Evolutionary conservation across 495 filamentous ascomycete species (phyloP), one percentile per base, ranked within the genome.

Genomic region (Talaromyces adpressus): DNA sequence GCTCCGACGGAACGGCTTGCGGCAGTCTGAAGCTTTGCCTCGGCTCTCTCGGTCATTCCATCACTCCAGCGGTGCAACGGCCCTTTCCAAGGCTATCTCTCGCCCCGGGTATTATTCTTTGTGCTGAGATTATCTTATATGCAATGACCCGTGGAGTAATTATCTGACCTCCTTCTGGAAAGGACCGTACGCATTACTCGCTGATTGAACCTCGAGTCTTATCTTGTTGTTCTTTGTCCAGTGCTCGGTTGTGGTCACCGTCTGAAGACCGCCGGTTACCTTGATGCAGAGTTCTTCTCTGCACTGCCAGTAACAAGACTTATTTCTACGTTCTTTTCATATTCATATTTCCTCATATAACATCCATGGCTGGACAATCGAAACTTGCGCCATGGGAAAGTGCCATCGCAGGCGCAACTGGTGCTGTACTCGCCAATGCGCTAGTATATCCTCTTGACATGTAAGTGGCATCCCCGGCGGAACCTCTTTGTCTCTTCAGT

Each of bases 401-500:
- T 70, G 94, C 94, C 51, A 85, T 97, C 63, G 93, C 95, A 47
- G 94, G 94, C 66, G 91, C 95, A 61, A 91, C 92, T 18, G 93
- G 94, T 57, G 94, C 95, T 36, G 91, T 97, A 12, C 77, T 99
- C 53, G 95, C 94, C 41, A 99, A 99, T 83, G 89, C 94, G 27
- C 77, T 96, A 62, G 95, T 98, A 62, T 99, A 99, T 75, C 94
- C 94, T 14, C 80, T 99, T 36, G 94, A 99, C 76, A 91, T 99
- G 93, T 97, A 80, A 75, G 89, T 77, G 47, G 32, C 47, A 30
- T 23, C 25, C 27, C 14, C 11, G 16, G 22, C 8, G 52, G 6
- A 7, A 4, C 30, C 56, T 18, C 16, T 29, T 11, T 29, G 39
- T 11, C 8, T 49, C n/a, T 16, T 49, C 22, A 8, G 22, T 18